A percentile compares a stretch with the other conserved stretches of the same genome.
phyloP scores from a whole-genome alignment of 2,329 filamentous ascomycete genomes.

The Ramularia collo-cygni region DNA sequence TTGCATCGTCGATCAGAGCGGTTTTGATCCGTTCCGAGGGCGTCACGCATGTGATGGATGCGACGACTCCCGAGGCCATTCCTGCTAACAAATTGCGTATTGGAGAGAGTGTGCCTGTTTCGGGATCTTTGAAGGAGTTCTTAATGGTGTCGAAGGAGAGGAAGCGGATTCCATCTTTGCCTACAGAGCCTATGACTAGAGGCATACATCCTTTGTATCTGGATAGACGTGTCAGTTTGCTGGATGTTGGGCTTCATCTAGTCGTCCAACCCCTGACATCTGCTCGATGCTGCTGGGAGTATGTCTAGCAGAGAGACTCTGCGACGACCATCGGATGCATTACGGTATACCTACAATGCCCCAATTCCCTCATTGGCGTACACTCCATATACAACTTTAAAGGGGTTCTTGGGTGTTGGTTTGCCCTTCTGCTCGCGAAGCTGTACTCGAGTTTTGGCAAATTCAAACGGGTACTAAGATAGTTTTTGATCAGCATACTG shows the following conservation, averaged over 20 bases:
- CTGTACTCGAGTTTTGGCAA: constrained; percentile 59
- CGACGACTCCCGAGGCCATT: constrained; percentile 56
- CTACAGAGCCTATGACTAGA: constrained; percentile 53
- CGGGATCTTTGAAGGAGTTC: constrained; percentile 47
- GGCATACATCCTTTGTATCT: constrained; percentile 56
- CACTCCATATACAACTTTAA: constrained; percentile 50
- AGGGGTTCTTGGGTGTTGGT: constrained; percentile 49
- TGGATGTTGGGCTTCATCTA: no score
- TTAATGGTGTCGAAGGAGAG: constrained; percentile 61
- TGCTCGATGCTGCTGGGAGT: no score
- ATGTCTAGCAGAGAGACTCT: no score
- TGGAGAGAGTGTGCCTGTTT: constrained; percentile 51
- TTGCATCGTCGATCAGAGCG: constrained; percentile 57
- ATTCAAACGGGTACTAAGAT: constrained; percentile 60
- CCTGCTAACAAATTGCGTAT: constrained; percentile 54
- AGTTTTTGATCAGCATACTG: no score
- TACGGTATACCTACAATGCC: constrained; percentile 39
- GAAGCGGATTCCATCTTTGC: constrained; percentile 61
- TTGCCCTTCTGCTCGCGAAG: constrained; percentile 41
- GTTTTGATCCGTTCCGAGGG: constrained; percentile 65
- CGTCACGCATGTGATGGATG: constrained; percentile 58
- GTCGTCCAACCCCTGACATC: no score
- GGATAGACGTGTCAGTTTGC: no score
- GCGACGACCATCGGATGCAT: no score
- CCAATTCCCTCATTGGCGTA: constrained; percentile 50